Evolutionary conservation across 441 rosid species (phyloP), one percentile per base, ranked within the genome.

Genomic region (Gossypium lobatum): DNA sequence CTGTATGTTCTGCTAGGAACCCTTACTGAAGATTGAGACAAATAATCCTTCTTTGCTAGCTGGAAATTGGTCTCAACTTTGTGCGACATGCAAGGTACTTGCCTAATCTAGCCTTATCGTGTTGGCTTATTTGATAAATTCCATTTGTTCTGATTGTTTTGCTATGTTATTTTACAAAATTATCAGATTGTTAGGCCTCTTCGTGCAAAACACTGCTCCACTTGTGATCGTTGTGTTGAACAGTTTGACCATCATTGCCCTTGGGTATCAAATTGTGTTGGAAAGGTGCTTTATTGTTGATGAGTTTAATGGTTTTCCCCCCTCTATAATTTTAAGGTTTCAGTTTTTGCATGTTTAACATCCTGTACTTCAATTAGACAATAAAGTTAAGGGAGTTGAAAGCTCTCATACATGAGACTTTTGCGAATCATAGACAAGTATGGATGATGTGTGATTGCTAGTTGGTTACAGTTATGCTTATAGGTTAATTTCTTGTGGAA

Each of bases 211-310:
- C 99, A 96, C 78, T 96, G 99, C 76, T 93, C 97, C 72, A 88
- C 93, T 4, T 96, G 99, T 75, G 89, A 92, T 81, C 96, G 95
- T 54, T 96, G 98, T 82, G 99, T 96, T 73, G 97, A 95, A 75
- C 99, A 95, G 75, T 95, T 95, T 79, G 99, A 95, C 77, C 99
- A 95, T 83, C 99, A 96, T 79, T 96, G 97, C 83, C 99, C 99
- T 48, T 96, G 97, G 99, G 97, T 93, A 53, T 96, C 99, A 79
- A 96, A 96, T 82, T 96, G 99, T 83, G 88, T 96, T 66, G 98
- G 99, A 83, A 96, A 93, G 96, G 99, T 96, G 78, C 39, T 79
- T 79, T 68, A 17, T 64, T 48, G 64, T 74, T 77, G 48, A 72
- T 78, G 66, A 61, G 21, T 65, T 55, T 16, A 25, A 25, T 71